phyloP scores from a whole-genome alignment of 345 rosid species.

The Gossypium australe region DNA sequence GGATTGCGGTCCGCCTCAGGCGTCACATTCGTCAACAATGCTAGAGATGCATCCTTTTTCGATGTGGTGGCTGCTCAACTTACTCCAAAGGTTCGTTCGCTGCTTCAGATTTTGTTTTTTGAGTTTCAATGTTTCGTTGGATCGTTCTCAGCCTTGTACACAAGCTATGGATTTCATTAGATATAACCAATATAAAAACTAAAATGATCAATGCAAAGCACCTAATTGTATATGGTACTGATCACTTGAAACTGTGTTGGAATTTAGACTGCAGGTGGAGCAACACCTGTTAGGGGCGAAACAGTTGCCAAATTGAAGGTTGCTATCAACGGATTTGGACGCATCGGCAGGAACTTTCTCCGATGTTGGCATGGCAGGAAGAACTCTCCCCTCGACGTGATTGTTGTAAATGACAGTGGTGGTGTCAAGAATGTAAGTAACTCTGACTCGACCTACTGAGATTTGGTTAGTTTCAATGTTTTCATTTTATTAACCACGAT shows the following conservation, averaged over 20 bases:
- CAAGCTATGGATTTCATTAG: background rate
- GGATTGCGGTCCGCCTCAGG: constrained; percentile 50
- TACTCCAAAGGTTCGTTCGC: constrained; percentile 47
- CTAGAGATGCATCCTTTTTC: constrained; percentile 55
- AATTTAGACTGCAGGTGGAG: constrained; percentile 37
- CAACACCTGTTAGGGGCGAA: constrained; percentile 51
- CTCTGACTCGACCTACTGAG: background rate
- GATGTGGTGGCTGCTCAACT: constrained; percentile 74
- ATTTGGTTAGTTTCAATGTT: background rate
- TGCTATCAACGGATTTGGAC: constrained; percentile 93
- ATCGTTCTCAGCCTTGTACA: background rate
- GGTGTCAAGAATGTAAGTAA: constrained; percentile 91
- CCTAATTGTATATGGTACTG: background rate
- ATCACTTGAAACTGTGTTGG: constrained; percentile 2
- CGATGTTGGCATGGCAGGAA: constrained; percentile 98
- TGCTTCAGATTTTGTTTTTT: background rate
- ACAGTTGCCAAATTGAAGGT: constrained; percentile 88
- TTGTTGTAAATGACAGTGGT: constrained; percentile 94
- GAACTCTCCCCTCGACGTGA: constrained; percentile 85
- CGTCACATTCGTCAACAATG: constrained; percentile 32
- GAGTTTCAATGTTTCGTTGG: background rate
- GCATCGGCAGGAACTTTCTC: constrained; percentile 96
- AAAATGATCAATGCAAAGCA: background rate
- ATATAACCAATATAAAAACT: background rate
- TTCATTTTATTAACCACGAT: background rate